Percentiles rank a stretch among this genome's conserved stretches.
Conservation (phyloP, 345 rosid species). For the Lepidium aucheri region DNA sequence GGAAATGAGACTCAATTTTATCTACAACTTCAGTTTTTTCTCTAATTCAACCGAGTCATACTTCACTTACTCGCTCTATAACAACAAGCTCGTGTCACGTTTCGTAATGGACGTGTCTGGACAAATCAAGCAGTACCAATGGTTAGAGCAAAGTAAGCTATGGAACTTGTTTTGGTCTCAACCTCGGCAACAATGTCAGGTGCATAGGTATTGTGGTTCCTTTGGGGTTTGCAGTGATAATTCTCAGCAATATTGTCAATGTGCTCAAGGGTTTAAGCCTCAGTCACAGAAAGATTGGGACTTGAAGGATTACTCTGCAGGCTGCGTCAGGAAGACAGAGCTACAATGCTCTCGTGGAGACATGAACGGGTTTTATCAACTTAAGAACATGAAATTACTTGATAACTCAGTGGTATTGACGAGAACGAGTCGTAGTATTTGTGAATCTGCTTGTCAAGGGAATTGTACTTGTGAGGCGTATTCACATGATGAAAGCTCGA, state of each 20-base stretch:
- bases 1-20: slow-evolving; percentile 52
- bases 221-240: slow-evolving; percentile 48
- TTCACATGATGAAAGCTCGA: slow-evolving; percentile 27
- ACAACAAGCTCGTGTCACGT: slow-evolving; percentile 23
- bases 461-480: slow-evolving; percentile 70
- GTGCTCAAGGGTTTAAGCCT: slow-evolving; percentile 45
- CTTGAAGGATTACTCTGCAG: slow-evolving; percentile 46
- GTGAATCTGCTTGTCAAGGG: slow-evolving; percentile 38
- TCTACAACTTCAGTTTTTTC: slow-evolving; percentile 45
- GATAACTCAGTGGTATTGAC: neutral
- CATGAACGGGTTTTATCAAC: slow-evolving; percentile 22
- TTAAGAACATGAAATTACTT: slow-evolving; percentile 20
- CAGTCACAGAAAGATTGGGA: slow-evolving; percentile 34
- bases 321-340: slow-evolving; percentile 42
- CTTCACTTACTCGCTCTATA: slow-evolving; percentile 45
- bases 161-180: slow-evolving; percentile 73
- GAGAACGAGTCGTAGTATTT: slow-evolving; percentile 24
- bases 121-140: slow-evolving; percentile 43
- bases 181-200: slow-evolving; percentile 68
- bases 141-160: slow-evolving; percentile 20
- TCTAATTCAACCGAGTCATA: slow-evolving; percentile 42
- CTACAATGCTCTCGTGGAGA: slow-evolving; percentile 40
- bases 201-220: slow-evolving; percentile 59
- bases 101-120: slow-evolving; percentile 53
- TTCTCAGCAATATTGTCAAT: slow-evolving; percentile 39